Conservation (phyloP, 331 rosid species). For the Acacia concinna region DNA sequence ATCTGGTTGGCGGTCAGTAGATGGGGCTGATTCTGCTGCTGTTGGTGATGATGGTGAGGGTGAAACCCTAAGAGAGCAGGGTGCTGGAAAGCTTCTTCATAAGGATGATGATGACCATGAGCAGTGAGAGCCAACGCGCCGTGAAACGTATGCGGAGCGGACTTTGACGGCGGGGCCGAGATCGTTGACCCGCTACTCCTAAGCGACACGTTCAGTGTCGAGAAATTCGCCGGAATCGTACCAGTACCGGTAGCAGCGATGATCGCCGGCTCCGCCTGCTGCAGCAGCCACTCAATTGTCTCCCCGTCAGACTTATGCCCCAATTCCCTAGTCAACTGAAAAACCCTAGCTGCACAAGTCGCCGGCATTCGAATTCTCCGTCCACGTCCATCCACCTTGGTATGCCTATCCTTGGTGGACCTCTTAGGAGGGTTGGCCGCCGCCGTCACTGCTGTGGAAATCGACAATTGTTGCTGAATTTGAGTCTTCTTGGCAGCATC, state of each 20-base stretch:
- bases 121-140: conserved; percentile 65
- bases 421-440: conserved; percentile 48
- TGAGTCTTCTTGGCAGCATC: conserved; percentile 37
- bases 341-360: conserved; percentile 89
- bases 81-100: conserved; percentile 70
- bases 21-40: conserved; percentile 37
- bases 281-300: conserved; percentile 90
- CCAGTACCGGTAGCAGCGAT: conserved; percentile 89
- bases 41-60: conserved; percentile 51
- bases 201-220: conserved; percentile 70
- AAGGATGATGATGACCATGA: conserved; percentile 51
- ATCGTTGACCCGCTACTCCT: conserved; percentile 74
- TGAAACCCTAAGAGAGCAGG: conserved; percentile 74
- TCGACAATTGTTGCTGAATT: conserved; percentile 39
- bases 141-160: conserved; percentile 70
- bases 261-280: conserved; percentile 90
- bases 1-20: conserved; percentile 77
- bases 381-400: conserved; percentile 91
- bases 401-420: conserved; percentile 90
- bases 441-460: conserved; percentile 18
- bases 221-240: conserved; percentile 88
- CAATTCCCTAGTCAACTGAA: conserved; percentile 86
- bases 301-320: conserved; percentile 94
- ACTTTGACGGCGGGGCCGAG: conserved; percentile 75
- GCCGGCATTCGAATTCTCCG: conserved; percentile 97